Evolutionary conservation across 2,329 filamentous ascomycete species (phyloP).

Genomic region (Lecanoromycetidae sp.): DNA sequence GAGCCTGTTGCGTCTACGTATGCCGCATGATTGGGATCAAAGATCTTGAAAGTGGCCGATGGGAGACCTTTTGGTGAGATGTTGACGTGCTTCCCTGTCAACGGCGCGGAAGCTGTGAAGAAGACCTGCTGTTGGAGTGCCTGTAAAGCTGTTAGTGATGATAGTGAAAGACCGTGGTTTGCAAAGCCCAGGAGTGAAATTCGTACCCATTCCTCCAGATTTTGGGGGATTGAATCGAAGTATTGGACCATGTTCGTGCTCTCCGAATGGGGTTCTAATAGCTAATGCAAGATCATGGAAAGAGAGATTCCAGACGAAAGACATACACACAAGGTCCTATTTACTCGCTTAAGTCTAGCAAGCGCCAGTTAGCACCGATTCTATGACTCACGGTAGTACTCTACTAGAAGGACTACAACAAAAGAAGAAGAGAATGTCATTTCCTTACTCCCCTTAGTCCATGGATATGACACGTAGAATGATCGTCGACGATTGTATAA

Average conservation of each 20-base stretch:
- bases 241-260: conserved; percentile 55
- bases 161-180: neutral
- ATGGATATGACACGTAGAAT: too few relatives aligned
- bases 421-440: too few relatives aligned
- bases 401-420: too few relatives aligned
- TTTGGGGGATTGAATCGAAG: conserved; percentile 39
- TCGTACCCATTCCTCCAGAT: conserved; percentile 17
- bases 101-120: conserved; percentile 61
- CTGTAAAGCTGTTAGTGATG: conserved; percentile 1
- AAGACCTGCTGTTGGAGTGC: conserved; percentile 50
- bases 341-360: too few relatives aligned
- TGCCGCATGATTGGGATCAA: conserved; percentile 46
- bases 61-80: conserved; percentile 62
- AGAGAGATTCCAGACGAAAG: too few relatives aligned
- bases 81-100: conserved; percentile 58
- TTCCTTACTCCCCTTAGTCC: too few relatives aligned
- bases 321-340: too few relatives aligned
- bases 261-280: too few relatives aligned
- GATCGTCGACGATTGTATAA: too few relatives aligned
- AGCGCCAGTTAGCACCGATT: too few relatives aligned
- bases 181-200: neutral
- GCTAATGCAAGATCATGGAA: too few relatives aligned
- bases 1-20: conserved; percentile 67
- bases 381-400: too few relatives aligned
- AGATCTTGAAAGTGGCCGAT: conserved; percentile 48